Conservation (phyloP, 2,329 filamentous ascomycete species). For the Cercospora sp. region DNA sequence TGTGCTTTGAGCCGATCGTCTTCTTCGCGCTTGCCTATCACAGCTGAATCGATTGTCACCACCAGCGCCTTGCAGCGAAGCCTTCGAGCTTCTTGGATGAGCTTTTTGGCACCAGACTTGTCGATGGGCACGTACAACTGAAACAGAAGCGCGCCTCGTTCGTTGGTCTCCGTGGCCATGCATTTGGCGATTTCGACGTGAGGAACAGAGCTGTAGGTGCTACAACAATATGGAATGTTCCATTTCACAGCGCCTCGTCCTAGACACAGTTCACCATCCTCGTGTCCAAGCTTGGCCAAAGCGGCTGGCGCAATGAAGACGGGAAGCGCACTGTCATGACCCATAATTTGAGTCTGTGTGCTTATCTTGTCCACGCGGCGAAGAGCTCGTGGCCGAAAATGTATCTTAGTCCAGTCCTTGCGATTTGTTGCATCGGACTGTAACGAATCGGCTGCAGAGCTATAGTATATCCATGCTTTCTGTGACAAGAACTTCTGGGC, state of each 20-base stretch:
- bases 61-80: constrained; percentile 35
- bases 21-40: constrained; percentile 30
- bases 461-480: constrained; percentile 17
- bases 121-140: neutral
- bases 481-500: constrained; percentile 1
- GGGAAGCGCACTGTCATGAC: constrained; percentile 12
- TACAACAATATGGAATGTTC: neutral
- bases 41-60: constrained; percentile 37
- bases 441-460: neutral
- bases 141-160: neutral
- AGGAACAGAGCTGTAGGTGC: neutral
- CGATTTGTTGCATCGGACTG: neutral
- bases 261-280: neutral
- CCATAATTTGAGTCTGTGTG: neutral
- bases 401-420: neutral
- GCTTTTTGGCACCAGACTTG: neutral
- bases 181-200: neutral
- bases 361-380: neutral
- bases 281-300: neutral
- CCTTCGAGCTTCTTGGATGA: neutral
- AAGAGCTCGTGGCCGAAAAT: neutral
- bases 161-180: neutral
- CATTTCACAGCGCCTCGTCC: neutral
- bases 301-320: neutral
- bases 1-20: constrained; percentile 40